Base-by-base conservation (phyloP, 176 grass and related monocot genomes). In the Eleusine coracana region DNA sequence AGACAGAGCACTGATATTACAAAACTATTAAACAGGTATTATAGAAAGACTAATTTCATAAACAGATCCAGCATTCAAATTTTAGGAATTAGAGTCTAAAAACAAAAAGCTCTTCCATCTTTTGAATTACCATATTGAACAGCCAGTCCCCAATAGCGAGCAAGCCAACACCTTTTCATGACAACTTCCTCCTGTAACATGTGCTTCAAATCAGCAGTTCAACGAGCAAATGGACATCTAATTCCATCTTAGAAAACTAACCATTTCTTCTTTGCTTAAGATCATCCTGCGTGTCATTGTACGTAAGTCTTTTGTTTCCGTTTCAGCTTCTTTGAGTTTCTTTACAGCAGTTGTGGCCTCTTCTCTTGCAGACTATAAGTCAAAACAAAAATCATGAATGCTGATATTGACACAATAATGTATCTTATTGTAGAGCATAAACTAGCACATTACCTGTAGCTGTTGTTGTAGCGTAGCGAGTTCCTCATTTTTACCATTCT, bases 161-260 rank as follows among this genome's bases (percentile, higher is more conserved):
- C 90, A 80, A 98, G 93, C 96, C 96, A 98, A 87, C 93, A 98
- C 71, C 96, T 93, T 83, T 98, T 96, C 65, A 98, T 83, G 58
- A 90, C 91, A 84, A 94, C 91, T 77, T 95, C 96, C 86, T 98
- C 91, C 91, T 95, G 74, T 54, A 78, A 54, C 23, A 74, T 59
- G 73, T 38, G 40, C 66, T 82, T 76, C 14, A 69, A 81, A 68
- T 88, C 67, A 80, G 7, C 13, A 49, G 78, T 54, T 82, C 36
- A 20, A 54, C 15, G 79, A 40, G 50, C 46, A 51, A 62, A 78
- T 51, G 11, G 76, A 82, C 39, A 60, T 55, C 20, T 60, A 25
- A 10, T 80, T 48, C 6, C 50, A 70, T 63, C 15, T 73, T 83
- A 82, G 12, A 73, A 70, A 74, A 80, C 21, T 78, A 51, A 98